phyloP scores from a whole-genome alignment of 2,329 filamentous ascomycete genomes.

The Parasarocladium wereldwijsianum region DNA sequence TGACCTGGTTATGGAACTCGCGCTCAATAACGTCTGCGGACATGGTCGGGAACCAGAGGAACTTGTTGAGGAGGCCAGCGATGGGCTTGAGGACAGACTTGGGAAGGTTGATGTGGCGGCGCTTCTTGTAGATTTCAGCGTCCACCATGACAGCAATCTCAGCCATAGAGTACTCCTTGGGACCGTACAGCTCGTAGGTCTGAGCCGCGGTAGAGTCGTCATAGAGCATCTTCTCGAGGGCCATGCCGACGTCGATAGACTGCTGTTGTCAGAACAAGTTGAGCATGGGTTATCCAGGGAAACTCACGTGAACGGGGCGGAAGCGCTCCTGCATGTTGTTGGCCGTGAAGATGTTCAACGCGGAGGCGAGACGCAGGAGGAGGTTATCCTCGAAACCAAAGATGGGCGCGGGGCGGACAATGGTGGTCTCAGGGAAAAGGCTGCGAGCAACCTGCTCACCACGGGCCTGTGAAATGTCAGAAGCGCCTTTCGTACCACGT shows the following conservation, averaged over 20 bases:
- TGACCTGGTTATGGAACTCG: constrained; percentile 84
- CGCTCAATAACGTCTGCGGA: constrained; percentile 78
- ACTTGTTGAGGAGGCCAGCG: constrained; percentile 61
- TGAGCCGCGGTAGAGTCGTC: constrained; percentile 82
- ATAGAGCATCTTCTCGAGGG: constrained; percentile 77
- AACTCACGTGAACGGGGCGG: constrained; percentile 72
- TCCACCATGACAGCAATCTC: constrained; percentile 83
- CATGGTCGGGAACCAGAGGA: constrained; percentile 77
- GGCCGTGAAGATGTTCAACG: constrained; percentile 70
- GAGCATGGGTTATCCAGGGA: background rate
- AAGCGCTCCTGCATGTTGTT: constrained; percentile 90
- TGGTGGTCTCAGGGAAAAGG: constrained; percentile 93
- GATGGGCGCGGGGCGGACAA: constrained; percentile 84
- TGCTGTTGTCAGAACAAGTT: constrained; percentile 18
- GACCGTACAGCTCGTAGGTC: constrained; percentile 90
- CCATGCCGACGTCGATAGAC: constrained; percentile 80
- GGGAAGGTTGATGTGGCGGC: constrained; percentile 83
- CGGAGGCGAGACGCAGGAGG: constrained; percentile 68
- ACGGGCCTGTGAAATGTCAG: constrained; percentile 38
- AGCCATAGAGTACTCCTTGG: constrained; percentile 77
- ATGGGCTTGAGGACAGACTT: constrained; percentile 64
- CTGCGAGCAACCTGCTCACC: constrained; percentile 72
- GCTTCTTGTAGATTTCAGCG: constrained; percentile 79
- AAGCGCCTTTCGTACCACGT: background rate
- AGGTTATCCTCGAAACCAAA: constrained; percentile 94